phyloP scores from a whole-genome alignment of 352 stramenopile species.

The Albugo laibachii region DNA sequence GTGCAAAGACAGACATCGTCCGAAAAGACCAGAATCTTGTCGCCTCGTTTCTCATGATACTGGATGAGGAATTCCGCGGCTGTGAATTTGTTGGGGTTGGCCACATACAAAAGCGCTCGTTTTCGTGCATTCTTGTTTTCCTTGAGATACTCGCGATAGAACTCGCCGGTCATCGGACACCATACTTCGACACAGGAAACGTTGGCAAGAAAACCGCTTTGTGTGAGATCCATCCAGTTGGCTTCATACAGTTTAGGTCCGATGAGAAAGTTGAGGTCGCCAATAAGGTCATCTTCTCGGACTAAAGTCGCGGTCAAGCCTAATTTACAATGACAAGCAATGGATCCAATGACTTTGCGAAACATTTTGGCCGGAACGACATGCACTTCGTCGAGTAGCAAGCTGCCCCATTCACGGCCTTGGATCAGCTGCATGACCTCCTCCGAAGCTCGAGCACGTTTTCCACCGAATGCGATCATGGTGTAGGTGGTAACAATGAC shows the following conservation, averaged over 20 bases:
- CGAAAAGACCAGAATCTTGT: conserved; percentile 99
- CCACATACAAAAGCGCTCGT: conserved; percentile 94
- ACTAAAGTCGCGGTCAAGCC: conserved; percentile 98
- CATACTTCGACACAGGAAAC: conserved; percentile 97
- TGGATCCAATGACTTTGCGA: conserved; percentile 83
- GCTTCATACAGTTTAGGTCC: conserved; percentile 91
- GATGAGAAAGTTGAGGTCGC: conserved; percentile 98
- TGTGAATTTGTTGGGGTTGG: conserved; percentile 98
- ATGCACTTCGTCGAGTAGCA: conserved; percentile 94
- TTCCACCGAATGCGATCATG: conserved; percentile 91
- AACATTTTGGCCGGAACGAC: conserved; percentile 99
- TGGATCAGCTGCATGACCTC: conserved; percentile 94
- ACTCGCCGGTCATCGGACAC: conserved; percentile 97
- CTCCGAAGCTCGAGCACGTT: conserved; percentile 79
- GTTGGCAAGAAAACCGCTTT: conserved; percentile 92
- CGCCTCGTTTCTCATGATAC: conserved; percentile 92
- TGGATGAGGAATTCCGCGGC: conserved; percentile 90
- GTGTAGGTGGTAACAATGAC: conserved; percentile 97
- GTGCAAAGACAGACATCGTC: conserved; percentile 95
- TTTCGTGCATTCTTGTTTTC: conserved; percentile 74
- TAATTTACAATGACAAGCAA: conserved; percentile 95
- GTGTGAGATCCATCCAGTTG: conserved; percentile 99
- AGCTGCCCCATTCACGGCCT: conserved; percentile 95
- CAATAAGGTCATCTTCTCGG: conserved; percentile 97
- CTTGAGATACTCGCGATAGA: conserved; percentile 86